Conservation (phyloP, 1,139 yeast genomes). For the Candida sp. region DNA sequence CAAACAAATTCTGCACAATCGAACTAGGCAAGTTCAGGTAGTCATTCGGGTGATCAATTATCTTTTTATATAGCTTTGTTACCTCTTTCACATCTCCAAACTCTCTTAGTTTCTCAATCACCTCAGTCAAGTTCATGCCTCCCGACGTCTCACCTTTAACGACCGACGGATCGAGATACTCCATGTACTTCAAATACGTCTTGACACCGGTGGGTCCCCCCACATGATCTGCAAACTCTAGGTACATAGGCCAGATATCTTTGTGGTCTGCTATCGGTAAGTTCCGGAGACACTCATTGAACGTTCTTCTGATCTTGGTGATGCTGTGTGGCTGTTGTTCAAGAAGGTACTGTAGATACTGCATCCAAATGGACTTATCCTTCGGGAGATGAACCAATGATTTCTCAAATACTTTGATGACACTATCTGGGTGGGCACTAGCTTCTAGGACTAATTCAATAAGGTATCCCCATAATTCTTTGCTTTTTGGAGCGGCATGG, state of each 20-base stretch:
- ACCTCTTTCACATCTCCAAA: constrained; percentile 24
- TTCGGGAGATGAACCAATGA: constrained; percentile 35
- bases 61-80: constrained; percentile 16
- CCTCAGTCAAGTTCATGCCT: constrained; percentile 15
- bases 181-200: constrained; percentile 50
- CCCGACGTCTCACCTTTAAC: constrained; percentile 6
- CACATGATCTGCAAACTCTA: constrained; percentile 52
- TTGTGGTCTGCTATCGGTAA: constrained; percentile 59
- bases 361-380: constrained; percentile 60
- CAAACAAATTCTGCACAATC: constrained; percentile 39
- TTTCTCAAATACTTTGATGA: constrained; percentile 49
- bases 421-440: constrained; percentile 28
- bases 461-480: constrained; percentile 58
- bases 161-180: constrained; percentile 22
- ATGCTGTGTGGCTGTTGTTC: constrained; percentile 36
- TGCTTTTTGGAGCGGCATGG: constrained; percentile 46
- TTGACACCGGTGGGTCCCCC: constrained; percentile 46
- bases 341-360: constrained; percentile 53
- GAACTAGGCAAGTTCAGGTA: constrained; percentile 19
- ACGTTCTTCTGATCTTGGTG: constrained; percentile 47
- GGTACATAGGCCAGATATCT: constrained; percentile 62
- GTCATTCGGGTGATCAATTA: constrained; percentile 16
- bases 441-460: constrained; percentile 44
- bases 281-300: constrained; percentile 55
- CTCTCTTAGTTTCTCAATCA: constrained; percentile 27